Conservation (phyloP, 768 basidiomycete genomes). For the Myochromella boudieri region DNA sequence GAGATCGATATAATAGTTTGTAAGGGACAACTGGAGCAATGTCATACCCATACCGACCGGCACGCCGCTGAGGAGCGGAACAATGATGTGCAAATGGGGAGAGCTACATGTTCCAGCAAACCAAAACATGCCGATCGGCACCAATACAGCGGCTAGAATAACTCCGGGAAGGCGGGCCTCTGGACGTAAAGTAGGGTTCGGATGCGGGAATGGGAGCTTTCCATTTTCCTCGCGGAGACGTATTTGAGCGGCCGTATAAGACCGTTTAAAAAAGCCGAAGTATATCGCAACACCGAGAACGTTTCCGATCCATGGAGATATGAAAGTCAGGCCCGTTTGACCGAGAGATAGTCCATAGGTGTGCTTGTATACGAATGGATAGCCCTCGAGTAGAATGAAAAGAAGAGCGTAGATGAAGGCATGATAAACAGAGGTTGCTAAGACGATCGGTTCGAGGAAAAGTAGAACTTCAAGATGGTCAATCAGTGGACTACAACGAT, state of each 20-base stretch:
- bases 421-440: constrained; percentile 8
- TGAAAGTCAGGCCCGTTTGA: constrained; percentile 12
- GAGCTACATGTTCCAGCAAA: constrained; percentile 10
- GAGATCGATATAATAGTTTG: constrained; percentile 10
- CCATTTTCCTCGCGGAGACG: constrained; percentile 6
- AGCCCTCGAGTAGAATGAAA: constrained; percentile 11
- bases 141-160: constrained; percentile 3
- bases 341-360: constrained; percentile 10
- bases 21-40: constrained; percentile 8
- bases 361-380: constrained; percentile 11
- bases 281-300: constrained; percentile 6
- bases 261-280: constrained; percentile 10
- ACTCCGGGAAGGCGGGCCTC: constrained; percentile 15
- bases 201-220: background rate
- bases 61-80: constrained; percentile 5
- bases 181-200: background rate
- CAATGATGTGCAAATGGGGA: constrained; percentile 9
- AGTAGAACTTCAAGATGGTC: background rate
- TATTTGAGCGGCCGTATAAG: constrained; percentile 1
- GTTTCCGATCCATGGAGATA: constrained; percentile 14
- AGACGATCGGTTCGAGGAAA: constrained; percentile 6
- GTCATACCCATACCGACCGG: constrained; percentile 9
- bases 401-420: constrained; percentile 10
- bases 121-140: constrained; percentile 14
- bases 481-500: background rate